phyloP scores from a whole-genome alignment of 2,329 filamentous ascomycete genomes.

The Triangularia verruculosa region DNA sequence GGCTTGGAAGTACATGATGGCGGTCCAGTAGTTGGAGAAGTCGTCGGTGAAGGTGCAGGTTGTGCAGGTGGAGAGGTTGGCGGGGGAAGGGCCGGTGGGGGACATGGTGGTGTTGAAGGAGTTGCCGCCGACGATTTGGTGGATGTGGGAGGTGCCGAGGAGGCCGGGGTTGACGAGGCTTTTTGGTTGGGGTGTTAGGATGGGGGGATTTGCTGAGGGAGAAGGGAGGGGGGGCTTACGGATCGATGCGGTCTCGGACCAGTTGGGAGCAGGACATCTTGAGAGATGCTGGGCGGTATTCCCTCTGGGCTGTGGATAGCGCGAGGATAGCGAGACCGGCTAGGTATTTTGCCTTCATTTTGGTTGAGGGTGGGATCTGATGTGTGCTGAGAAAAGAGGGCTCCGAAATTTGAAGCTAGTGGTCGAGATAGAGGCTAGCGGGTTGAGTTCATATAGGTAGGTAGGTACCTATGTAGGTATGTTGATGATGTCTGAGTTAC shows the following conservation, averaged over 20 bases:
- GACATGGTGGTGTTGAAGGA: constrained; percentile 22
- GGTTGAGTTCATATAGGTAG: too few relatives aligned
- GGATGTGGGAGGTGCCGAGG: constrained; percentile 18
- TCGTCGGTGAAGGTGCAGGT: constrained; percentile 23
- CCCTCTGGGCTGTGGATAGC: background rate
- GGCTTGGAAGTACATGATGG: constrained; percentile 20
- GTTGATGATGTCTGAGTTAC: background rate
- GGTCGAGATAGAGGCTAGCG: too few relatives aligned
- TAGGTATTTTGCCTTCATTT: background rate
- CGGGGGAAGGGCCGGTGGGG: background rate
- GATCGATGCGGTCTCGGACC: constrained; percentile 25
- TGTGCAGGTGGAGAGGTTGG: constrained; percentile 16
- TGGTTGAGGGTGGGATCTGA: background rate
- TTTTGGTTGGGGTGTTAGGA: background rate
- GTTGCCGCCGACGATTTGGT: constrained; percentile 24
- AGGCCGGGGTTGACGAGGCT: constrained; percentile 16
- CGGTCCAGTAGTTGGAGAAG: constrained; percentile 27
- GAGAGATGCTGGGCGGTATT: background rate
- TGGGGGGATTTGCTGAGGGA: background rate
- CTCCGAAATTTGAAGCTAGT: too few relatives aligned
- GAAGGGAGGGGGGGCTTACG: constrained; percentile 11
- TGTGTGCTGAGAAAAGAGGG: too few relatives aligned
- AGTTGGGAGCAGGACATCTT: constrained; percentile 21
- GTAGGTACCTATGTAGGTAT: background rate
- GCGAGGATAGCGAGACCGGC: background rate